Base-by-base conservation (phyloP, 352 stramenopile genomes). In the Globisporangium yorkense region DNA sequence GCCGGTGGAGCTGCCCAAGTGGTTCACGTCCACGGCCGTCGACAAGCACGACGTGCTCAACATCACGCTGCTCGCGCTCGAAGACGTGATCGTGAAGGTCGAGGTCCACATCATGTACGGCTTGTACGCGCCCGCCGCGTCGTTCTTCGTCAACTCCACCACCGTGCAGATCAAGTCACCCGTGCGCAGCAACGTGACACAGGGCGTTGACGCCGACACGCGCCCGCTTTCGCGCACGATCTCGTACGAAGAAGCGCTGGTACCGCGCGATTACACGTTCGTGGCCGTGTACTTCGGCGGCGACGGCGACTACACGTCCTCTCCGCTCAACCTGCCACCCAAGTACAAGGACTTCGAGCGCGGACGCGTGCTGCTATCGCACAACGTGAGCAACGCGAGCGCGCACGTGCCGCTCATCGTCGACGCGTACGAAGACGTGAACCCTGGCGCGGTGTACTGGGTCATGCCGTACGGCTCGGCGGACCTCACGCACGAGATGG, bases 81-180 rank as follows among this genome's bases (percentile, higher is more conserved):
- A 99, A 52, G 96, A 99, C 74, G 71, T 98, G 20, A 80, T 96
- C 8, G 85, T 99, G 55, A 97, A 97, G 51, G 84, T 98, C 21
- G 93, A 98, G 65, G 76, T 99, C 20, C 96, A 99, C 59, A 81
- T 99, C 50, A 82, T 97, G 55, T 88, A 99, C 68, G 96, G 96
- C 12, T 49, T 98, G 16, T 98, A 94, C 51, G 63, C 91, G 0
- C 67, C 96, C 0, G 59, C 80, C 0, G 84, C 85, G 2, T 73
- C 89, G 29, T 94, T 97, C 50, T 99, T 99, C 63, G 69, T 89
- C 29, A 97, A 98, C 56, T 90, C 92, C 9, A 96, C 94, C 29
- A 80, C 68, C 2, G 81, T 98, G 3, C 67, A 80, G 15, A 88
- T 96, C 33, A 90, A 89, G 62, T 77, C 75, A 0, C 84, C 87